Conservation (phyloP, 345 rosid genomes). For the Camelina hispida region DNA sequence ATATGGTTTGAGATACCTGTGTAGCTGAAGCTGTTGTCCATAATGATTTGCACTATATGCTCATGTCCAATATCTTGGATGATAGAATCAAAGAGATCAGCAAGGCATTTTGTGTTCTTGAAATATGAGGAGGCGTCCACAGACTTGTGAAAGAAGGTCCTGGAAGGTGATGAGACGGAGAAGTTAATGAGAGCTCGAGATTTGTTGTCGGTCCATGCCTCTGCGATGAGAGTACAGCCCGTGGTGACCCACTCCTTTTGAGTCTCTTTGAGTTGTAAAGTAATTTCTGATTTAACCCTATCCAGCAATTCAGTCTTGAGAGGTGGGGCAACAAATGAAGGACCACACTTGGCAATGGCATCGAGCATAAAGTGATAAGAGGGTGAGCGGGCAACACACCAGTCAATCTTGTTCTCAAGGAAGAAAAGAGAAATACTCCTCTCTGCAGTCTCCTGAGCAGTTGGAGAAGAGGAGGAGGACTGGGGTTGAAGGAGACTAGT, state of each 20-base stretch:
- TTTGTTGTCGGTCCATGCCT: slow-evolving; percentile 86
- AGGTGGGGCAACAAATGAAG: slow-evolving; percentile 62
- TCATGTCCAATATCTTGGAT: slow-evolving; percentile 81
- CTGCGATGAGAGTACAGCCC: slow-evolving; percentile 80
- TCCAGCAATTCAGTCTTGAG: slow-evolving; percentile 58
- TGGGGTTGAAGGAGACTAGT: too few relatives aligned
- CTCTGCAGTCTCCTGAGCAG: slow-evolving; percentile 65
- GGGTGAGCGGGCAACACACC: slow-evolving; percentile 67
- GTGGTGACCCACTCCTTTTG: slow-evolving; percentile 88
- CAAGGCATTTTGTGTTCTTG: slow-evolving; percentile 71
- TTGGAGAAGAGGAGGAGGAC: slow-evolving; percentile 24
- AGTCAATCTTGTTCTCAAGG: slow-evolving; percentile 81
- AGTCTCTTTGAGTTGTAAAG: slow-evolving; percentile 55
- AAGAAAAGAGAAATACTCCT: slow-evolving; percentile 81
- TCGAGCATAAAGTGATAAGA: slow-evolving; percentile 76
- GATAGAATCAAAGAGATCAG: slow-evolving; percentile 77
- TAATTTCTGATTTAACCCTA: slow-evolving; percentile 66
- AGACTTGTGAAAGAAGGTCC: slow-evolving; percentile 79
- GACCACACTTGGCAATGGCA: slow-evolving; percentile 65
- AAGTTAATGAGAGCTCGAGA: slow-evolving; percentile 83
- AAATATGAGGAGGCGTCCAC: slow-evolving; percentile 82
- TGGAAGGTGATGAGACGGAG: slow-evolving; percentile 81
- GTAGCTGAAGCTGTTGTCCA: slow-evolving; percentile 70
- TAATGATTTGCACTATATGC: slow-evolving; percentile 82
- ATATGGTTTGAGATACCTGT: slow-evolving; percentile 74